Evolutionary conservation across 306 rosid genomes (phyloP), one percentile per base, ranked within the genome.

Genomic region (Acmispon strigosus): DNA sequence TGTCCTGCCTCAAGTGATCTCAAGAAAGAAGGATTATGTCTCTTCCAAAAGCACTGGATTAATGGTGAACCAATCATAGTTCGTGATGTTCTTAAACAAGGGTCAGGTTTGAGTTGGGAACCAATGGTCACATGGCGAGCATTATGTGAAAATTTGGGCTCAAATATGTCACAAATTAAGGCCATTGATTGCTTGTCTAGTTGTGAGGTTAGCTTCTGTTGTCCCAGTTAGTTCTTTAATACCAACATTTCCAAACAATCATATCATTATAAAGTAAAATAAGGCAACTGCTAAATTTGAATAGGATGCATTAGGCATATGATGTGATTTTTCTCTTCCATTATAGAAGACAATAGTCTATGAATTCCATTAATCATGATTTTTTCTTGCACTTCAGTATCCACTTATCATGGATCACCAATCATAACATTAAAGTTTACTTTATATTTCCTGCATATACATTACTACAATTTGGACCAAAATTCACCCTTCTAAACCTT

Each of bases 81-180:
- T 52, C 81, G 78, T 34, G 82, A 86, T 78, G 90, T 82, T 64
- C 92, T 86, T 53, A 70, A 68, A 14, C 79, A 84, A 47, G 84
- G 87, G 39, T 74, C 83, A 42, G 92, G 90, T 58, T 77, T 90
- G 72, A 90, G 97, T 77, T 90, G 96, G 97, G 90, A 88, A 62
- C 97, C 96, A 39, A 84, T 82, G 90, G 97, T 90, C 32, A 84
- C 83, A 42, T 82, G 81, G 87, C 78, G 92, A 59, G 96, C 89
- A 3, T 62, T 90, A 18, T 54, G 83, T 45, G 88, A 82, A 80
- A 76, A 68, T 49, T 52, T 12, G 54, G 82, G 76, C 73, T 66
- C 81, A 60, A 78, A 81, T 53, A 73, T 66, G 74, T 56, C 88
- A 17, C 65, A 81, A 76, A 83, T 90, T 52, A 90, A 81, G 80